Evolutionary conservation across 495 filamentous ascomycete species (phyloP), one percentile per base, ranked within the genome.

Genomic region (Massariosphaeria phaeospora): DNA sequence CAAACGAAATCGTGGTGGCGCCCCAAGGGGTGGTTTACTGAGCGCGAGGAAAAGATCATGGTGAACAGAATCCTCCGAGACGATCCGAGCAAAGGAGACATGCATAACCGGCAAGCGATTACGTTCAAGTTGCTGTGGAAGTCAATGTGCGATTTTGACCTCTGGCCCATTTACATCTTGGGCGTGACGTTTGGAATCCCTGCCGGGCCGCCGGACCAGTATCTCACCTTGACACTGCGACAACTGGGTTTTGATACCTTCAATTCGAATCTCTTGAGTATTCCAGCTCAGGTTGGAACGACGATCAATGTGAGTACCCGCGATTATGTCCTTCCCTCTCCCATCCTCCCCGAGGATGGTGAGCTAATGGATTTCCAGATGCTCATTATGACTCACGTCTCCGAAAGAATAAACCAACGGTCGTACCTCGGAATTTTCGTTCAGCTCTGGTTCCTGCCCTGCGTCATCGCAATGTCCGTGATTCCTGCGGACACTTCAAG

Each of bases 21-120:
- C 1, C 84, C 85, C 0, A 85, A 83, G 50, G 84, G 84, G 6
- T 88, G 84, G 84, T 88, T 88, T 62, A 79, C 69, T 6, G 81
- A 84, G 24, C 39, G 51, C 5, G 73, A 75, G 42, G 72, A 73
- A n/a, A 52, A 42, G 31, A 57, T 57, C 21, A 52, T 56, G 26
- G 52, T 56, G 30, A 56, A 56, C 30, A 21, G 52, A 3, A 40
- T 50, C 12, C 20, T 89, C 23, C 75, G 83, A 23, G 84, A 87
- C 40, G 84, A 87, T 57, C 84, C 84, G 0, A 77, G 73, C 46
- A 86, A 87, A 65, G 79, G 79, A 21, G 62, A 65, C 26, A 80
- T 81, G 77, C 76, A 79, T 46, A 78, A 78, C 52, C 64, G 47
- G 17, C 79, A 87, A 67, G 77, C 75, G 0, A 66, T 89, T 10